Evolutionary conservation across 2,329 filamentous ascomycete species (phyloP).

Genomic region (Pochonia chlamydosporia): DNA sequence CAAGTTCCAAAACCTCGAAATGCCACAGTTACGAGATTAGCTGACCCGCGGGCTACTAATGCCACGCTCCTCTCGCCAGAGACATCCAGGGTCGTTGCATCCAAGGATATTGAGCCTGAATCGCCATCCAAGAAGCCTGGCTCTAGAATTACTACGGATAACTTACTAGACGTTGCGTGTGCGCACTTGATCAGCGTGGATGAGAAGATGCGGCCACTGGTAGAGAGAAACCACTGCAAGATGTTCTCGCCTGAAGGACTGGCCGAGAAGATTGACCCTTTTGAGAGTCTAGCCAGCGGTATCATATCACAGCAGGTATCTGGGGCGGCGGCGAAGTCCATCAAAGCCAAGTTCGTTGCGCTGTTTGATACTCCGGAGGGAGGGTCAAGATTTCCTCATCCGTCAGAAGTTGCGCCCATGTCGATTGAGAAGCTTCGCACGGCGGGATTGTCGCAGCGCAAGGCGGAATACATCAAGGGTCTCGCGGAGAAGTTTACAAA

Average conservation of each 20-base stretch:
- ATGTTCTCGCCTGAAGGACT: slow-evolving; percentile 78
- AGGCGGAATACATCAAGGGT: slow-evolving; percentile 90
- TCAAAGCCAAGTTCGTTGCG: slow-evolving; percentile 76
- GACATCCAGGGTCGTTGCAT: slow-evolving; percentile 56
- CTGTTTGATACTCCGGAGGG: slow-evolving; percentile 52
- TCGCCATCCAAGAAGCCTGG: slow-evolving; percentile 38
- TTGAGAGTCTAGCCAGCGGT: slow-evolving; percentile 72
- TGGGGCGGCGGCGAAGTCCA: slow-evolving; percentile 81
- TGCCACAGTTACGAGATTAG: slow-evolving; percentile 46
- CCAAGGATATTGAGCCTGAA: slow-evolving; percentile 36
- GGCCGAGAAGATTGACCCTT: slow-evolving; percentile 83
- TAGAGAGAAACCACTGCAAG: slow-evolving; percentile 69
- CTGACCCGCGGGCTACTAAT: slow-evolving; percentile 60
- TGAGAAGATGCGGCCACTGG: slow-evolving; percentile 61
- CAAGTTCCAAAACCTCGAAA: slow-evolving; percentile 32
- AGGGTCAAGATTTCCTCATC: slow-evolving; percentile 60
- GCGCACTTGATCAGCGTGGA: slow-evolving; percentile 70
- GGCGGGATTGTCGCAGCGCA: slow-evolving; percentile 86
- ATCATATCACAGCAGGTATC: slow-evolving; percentile 98
- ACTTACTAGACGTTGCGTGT: slow-evolving; percentile 68
- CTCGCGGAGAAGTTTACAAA: slow-evolving; percentile 73
- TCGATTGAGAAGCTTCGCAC: slow-evolving; percentile 65
- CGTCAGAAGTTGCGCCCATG: slow-evolving; percentile 61
- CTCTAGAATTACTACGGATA: slow-evolving; percentile 54
- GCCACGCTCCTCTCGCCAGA: slow-evolving; percentile 66